These are phyloP conservation scores for Syzygium aqueum DNA, from an alignment of 345 rosid species.

Conservation along the genomic window DNA sequence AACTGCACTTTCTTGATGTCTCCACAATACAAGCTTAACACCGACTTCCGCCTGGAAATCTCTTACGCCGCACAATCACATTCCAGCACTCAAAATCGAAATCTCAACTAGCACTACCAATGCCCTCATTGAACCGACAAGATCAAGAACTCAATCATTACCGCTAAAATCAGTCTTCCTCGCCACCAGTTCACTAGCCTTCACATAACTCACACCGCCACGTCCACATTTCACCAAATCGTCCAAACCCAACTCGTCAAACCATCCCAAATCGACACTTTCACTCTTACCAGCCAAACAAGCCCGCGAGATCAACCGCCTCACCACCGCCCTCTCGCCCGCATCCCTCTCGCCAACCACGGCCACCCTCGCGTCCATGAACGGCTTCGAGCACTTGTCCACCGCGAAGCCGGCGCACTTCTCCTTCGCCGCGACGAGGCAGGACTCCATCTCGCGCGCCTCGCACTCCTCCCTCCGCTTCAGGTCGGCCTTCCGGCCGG, in stretches of 20 bases:
- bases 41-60: not conserved
- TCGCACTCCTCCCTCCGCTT: conserved; percentile 71
- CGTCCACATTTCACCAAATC: conserved; percentile 8
- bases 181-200: conserved; percentile 48
- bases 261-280: conserved; percentile 19
- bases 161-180: not conserved
- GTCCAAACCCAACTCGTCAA: conserved; percentile 2
- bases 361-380: conserved; percentile 60
- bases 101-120: not conserved
- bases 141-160: not conserved
- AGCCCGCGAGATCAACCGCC: conserved; percentile 29
- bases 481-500: conserved; percentile 25
- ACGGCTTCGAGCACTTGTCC: conserved; percentile 43
- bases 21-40: not conserved
- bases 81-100: not conserved
- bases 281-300: conserved; percentile 27
- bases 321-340: conserved; percentile 6
- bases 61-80: not conserved
- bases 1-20: not conserved
- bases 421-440: conserved; percentile 47
- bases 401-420: conserved; percentile 62
- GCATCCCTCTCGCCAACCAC: conserved; percentile 2
- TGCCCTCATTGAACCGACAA: not conserved
- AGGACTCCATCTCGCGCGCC: conserved; percentile 58
- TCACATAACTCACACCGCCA: conserved; percentile 14